A percentile compares a stretch with the other conserved stretches of the same genome.
phyloP scores from a whole-genome alignment of 768 basidiomycete species.

The Xerocomus spinulosus region DNA sequence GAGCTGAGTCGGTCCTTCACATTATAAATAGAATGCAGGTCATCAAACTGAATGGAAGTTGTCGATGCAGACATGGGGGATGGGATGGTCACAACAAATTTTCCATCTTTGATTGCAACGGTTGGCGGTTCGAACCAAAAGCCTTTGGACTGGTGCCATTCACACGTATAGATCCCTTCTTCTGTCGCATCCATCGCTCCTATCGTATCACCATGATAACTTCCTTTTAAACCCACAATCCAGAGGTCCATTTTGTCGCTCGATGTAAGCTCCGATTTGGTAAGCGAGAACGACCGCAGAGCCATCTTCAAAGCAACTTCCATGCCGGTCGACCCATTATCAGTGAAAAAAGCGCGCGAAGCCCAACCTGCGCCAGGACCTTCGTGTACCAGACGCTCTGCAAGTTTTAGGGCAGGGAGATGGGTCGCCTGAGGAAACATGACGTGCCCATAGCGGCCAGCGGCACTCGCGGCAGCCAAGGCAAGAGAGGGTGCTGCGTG shows the following conservation, averaged over 20 bases:
- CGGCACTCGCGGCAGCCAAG: slow-evolving; percentile 82
- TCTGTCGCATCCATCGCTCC: slow-evolving; percentile 95
- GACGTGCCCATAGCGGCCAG: slow-evolving; percentile 94
- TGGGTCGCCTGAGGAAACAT: slow-evolving; percentile 91
- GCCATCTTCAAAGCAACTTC: slow-evolving; percentile 99
- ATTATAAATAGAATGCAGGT: slow-evolving; percentile 64
- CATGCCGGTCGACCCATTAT: slow-evolving; percentile 95
- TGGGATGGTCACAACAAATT: slow-evolving; percentile 51
- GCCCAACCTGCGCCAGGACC: slow-evolving; percentile 93
- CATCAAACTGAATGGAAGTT: slow-evolving; percentile 27
- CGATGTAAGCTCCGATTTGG: slow-evolving; percentile 32
- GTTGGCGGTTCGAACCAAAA: slow-evolving; percentile 92
- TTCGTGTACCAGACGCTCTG: slow-evolving; percentile 66
- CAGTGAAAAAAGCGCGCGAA: slow-evolving; percentile 84
- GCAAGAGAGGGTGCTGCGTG: slow-evolving; percentile 75
- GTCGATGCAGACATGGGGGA: slow-evolving; percentile 36
- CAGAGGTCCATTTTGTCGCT: slow-evolving; percentile 52
- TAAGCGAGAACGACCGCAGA: slow-evolving; percentile 57
- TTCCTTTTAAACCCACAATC: slow-evolving; percentile 82
- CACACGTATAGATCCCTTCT: slow-evolving; percentile 89
- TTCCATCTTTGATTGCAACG: slow-evolving; percentile 62
- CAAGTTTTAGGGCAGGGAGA: slow-evolving; percentile 76
- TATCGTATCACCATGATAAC: slow-evolving; percentile 97
- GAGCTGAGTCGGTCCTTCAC: slow-evolving; percentile 56
- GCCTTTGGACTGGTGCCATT: slow-evolving; percentile 92